Percentiles rank a stretch among this genome's conserved stretches.
Conservation (phyloP, 1,139 yeast genomes). For the Geotrichum restrictum region DNA sequence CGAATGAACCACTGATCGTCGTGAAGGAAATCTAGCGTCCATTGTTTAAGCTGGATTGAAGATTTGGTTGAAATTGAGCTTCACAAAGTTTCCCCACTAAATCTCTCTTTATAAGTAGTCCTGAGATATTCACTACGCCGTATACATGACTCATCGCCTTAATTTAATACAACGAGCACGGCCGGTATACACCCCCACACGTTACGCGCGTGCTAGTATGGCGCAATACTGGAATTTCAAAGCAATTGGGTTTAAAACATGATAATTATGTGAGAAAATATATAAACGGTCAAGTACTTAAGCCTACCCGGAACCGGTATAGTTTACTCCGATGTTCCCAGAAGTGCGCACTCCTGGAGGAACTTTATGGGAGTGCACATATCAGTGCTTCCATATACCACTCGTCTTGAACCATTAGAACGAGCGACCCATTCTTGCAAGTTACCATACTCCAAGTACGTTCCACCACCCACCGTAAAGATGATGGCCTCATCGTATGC, state of each 20-base stretch:
- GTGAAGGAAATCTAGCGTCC: constrained; percentile 45
- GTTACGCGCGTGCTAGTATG: too few species aligned
- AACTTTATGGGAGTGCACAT: constrained; percentile 74
- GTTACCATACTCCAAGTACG: constrained; percentile 87
- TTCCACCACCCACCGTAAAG: constrained; percentile 95
- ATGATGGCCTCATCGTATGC: constrained; percentile 77
- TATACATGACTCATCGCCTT: neutral
- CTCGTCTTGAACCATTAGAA: constrained; percentile 41
- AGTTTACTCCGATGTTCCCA: constrained; percentile 46
- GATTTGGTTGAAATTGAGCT: neutral
- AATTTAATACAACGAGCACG: too few species aligned
- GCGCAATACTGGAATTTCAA: neutral
- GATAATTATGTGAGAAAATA: neutral
- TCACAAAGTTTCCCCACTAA: too few species aligned
- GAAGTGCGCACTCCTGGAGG: constrained; percentile 61
- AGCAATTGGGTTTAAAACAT: neutral
- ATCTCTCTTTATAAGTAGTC: too few species aligned
- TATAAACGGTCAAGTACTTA: neutral
- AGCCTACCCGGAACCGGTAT: too few species aligned
- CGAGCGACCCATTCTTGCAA: constrained; percentile 80
- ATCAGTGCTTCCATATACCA: constrained; percentile 84
- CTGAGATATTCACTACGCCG: too few species aligned
- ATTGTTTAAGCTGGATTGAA: constrained; percentile 5
- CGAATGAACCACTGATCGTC: constrained; percentile 76
- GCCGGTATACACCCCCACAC: too few species aligned